Percentiles rank a stretch among this genome's conserved stretches.
Conservation (phyloP, 78 protist genomes). For the Isochrysis galbana region DNA sequence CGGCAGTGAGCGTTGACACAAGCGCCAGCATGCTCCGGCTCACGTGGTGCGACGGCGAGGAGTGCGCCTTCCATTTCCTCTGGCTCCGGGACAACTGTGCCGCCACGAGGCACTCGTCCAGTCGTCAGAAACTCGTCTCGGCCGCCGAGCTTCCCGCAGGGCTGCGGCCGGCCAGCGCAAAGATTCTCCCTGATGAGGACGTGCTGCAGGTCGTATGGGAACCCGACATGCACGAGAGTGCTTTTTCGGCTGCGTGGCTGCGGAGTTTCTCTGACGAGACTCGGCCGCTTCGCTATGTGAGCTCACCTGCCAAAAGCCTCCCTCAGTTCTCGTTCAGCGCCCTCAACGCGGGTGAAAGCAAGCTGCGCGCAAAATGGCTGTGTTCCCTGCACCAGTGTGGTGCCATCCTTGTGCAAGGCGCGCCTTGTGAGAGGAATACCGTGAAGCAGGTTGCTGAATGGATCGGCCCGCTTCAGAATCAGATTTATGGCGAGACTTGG, state of each 20-base stretch:
- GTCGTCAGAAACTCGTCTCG: conserved; percentile 28
- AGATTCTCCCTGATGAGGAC: background rate
- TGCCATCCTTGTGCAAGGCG: background rate
- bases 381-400: background rate
- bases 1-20: too few relatives aligned
- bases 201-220: background rate
- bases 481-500: conserved; percentile 24
- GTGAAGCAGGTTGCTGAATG: background rate
- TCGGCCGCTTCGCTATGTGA: background rate
- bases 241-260: background rate
- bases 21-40: too few relatives aligned
- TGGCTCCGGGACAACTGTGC: conserved; percentile 50
- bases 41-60: background rate
- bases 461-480: background rate
- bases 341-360: background rate
- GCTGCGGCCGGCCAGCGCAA: too few relatives aligned
- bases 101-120: background rate
- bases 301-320: background rate
- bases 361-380: background rate
- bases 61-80: background rate
- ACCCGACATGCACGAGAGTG: background rate
- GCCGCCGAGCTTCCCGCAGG: too few relatives aligned
- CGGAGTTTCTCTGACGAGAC: background rate
- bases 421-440: background rate
- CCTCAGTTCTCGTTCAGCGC: background rate